These are phyloP conservation scores for Logfia minima DNA, from an alignment of 129 eudicot species.

Conservation along the genomic window DNA sequence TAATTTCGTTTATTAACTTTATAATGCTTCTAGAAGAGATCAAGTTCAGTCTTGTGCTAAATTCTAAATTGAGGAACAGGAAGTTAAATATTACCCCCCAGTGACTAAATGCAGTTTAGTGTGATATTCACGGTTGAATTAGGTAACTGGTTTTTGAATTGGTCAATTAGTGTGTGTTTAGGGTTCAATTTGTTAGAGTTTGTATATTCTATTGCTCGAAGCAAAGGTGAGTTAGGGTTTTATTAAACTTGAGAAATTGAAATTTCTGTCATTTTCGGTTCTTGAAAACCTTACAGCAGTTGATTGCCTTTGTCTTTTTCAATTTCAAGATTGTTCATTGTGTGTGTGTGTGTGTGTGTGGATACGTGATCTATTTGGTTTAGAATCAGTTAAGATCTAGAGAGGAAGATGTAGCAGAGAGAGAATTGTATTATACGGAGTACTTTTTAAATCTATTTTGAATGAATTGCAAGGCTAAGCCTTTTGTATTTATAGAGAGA, in stretches of 20 bases:
- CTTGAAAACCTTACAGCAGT: conserved; percentile 14
- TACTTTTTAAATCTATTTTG: too few species aligned
- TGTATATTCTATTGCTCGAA: background rate
- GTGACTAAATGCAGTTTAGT: conserved; percentile 8
- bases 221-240: background rate
- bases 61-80: conserved; percentile 18
- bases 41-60: conserved; percentile 27
- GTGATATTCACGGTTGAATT: conserved; percentile 17
- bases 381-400: background rate
- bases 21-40: conserved; percentile 15
- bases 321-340: conserved; percentile 1
- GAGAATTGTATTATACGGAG: background rate
- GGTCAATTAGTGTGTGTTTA: conserved; percentile 10
- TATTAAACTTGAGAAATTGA: background rate
- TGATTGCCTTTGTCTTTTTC: background rate
- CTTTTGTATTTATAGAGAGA: too few species aligned
- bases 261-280: background rate
- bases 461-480: too few species aligned
- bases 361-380: background rate
- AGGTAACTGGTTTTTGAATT: background rate
- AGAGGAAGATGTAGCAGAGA: background rate
- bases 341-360: conserved; percentile 11
- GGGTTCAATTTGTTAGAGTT: conserved; percentile 12
- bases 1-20: conserved; percentile 8
- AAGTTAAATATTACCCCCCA: background rate